These are phyloP conservation scores for Podaxis pistillaris DNA, from an alignment of 768 basidiomycete species.

Conservation along the genomic window DNA sequence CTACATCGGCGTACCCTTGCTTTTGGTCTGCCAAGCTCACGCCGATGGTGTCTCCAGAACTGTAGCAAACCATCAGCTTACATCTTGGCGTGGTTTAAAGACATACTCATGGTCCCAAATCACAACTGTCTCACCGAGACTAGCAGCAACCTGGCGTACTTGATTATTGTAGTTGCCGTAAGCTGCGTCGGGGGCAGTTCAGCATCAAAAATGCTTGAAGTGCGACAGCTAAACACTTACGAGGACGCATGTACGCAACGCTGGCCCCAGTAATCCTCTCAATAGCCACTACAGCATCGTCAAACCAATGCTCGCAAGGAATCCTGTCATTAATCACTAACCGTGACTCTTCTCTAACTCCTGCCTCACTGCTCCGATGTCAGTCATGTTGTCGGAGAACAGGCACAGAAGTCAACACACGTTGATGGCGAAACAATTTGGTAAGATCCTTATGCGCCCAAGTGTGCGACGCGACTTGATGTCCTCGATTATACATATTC, in stretches of 20 bases:
- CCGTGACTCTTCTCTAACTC: conserved; percentile 34
- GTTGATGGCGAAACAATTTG: conserved; percentile 29
- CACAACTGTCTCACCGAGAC: conserved; percentile 10
- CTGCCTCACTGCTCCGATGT: conserved; percentile 23
- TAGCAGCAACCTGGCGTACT: conserved; percentile 14
- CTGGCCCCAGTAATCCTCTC: conserved; percentile 32
- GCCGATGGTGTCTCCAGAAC: conserved; percentile 15
- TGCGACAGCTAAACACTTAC: conserved; percentile 23
- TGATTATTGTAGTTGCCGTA: conserved; percentile 15
- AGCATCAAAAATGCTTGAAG: neutral
- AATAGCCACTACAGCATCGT: conserved; percentile 31
- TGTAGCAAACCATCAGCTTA: neutral
- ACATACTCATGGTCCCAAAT: conserved; percentile 19
- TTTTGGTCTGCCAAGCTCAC: conserved; percentile 5
- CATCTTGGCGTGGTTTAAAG: neutral
- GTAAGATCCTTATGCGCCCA: conserved; percentile 42
- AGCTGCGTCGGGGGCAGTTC: conserved; percentile 2
- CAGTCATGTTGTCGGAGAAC: neutral
- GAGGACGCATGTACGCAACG: conserved; percentile 40
- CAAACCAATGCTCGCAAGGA: neutral
- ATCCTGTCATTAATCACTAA: conserved; percentile 15
- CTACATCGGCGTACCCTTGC: conserved; percentile 5
- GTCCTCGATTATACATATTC: conserved; percentile 39
- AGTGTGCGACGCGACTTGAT: conserved; percentile 48
- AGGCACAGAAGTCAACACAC: conserved; percentile 18